phyloP scores from a whole-genome alignment of 2,329 filamentous ascomycete species.

The Metarhizium humberi region DNA sequence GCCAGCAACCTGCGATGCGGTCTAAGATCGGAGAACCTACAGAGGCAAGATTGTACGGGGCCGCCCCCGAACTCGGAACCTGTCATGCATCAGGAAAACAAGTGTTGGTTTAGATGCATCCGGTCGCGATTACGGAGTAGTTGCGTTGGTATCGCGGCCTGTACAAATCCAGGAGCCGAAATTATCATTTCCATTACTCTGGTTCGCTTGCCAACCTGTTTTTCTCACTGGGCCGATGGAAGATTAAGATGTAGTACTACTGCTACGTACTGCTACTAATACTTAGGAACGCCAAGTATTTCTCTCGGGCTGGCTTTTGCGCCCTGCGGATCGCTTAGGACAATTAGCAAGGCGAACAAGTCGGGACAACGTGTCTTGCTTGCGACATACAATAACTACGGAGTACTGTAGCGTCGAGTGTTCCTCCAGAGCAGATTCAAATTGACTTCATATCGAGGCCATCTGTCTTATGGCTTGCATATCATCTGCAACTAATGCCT shows the following conservation, averaged over 20 bases:
- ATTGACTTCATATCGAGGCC: not conserved
- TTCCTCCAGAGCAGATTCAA: not conserved
- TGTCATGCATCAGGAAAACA: not conserved
- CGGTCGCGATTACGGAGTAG: not conserved
- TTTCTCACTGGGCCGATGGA: not conserved
- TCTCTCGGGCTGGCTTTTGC: conserved; percentile 10
- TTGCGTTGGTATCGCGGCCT: not conserved
- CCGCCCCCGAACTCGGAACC: not conserved
- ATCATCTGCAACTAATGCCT: conserved; percentile 9
- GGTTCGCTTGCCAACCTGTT: not conserved
- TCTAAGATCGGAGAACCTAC: conserved; percentile 4
- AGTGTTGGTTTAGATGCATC: not conserved
- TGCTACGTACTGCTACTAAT: not conserved
- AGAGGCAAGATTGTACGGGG: not conserved
- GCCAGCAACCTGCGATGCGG: not conserved
- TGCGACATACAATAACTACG: not conserved
- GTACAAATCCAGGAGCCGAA: too few relatives aligned
- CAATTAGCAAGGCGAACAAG: not conserved
- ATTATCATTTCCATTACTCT: not conserved
- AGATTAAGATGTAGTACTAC: not conserved
- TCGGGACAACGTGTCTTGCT: not conserved
- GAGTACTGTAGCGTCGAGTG: not conserved
- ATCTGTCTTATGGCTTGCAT: conserved; percentile 12
- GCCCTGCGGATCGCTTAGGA: conserved; percentile 4
- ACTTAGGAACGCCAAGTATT: not conserved